A percentile compares a stretch with the other conserved stretches of the same genome.
These are phyloP conservation scores for Diplodia scrobiculata DNA, from an alignment of 2,329 filamentous ascomycete species.

Conservation along the genomic window DNA sequence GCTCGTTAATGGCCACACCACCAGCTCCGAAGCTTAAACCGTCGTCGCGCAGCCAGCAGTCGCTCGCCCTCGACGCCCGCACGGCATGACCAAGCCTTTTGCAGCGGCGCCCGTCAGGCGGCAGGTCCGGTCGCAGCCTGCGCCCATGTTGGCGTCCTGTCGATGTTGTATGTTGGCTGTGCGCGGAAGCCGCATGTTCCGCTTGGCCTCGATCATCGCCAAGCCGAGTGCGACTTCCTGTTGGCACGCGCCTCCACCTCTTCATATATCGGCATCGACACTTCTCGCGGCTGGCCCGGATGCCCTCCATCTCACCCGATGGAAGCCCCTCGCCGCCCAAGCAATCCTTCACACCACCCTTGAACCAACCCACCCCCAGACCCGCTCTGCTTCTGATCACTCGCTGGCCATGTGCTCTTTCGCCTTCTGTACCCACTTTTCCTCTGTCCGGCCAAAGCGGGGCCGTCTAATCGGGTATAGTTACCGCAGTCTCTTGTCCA, in stretches of 20 bases:
- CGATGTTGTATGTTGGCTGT: background rate
- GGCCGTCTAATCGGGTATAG: background rate
- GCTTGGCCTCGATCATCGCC: conserved; percentile 4
- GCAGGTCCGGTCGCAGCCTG: background rate
- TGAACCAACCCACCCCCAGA: background rate
- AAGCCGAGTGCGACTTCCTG: background rate
- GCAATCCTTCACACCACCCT: background rate
- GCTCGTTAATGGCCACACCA: background rate
- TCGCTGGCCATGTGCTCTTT: background rate
- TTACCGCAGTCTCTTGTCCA: background rate
- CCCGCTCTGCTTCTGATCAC: background rate
- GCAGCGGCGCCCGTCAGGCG: background rate
- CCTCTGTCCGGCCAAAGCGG: background rate
- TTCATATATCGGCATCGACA: background rate
- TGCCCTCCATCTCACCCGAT: background rate
- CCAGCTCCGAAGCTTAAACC: conserved; percentile 25
- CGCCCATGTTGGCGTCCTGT: background rate
- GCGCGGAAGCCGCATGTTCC: background rate
- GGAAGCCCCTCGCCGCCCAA: background rate
- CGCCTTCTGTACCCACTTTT: conserved; percentile 2
- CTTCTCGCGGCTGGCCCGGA: conserved; percentile 1
- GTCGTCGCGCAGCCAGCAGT: conserved; percentile 14
- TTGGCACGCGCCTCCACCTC: background rate
- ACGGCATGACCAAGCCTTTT: background rate
- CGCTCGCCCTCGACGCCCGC: background rate